These are phyloP conservation scores for Saturnispora hagleri DNA, from an alignment of 805 yeast species.

Conservation along the genomic window DNA sequence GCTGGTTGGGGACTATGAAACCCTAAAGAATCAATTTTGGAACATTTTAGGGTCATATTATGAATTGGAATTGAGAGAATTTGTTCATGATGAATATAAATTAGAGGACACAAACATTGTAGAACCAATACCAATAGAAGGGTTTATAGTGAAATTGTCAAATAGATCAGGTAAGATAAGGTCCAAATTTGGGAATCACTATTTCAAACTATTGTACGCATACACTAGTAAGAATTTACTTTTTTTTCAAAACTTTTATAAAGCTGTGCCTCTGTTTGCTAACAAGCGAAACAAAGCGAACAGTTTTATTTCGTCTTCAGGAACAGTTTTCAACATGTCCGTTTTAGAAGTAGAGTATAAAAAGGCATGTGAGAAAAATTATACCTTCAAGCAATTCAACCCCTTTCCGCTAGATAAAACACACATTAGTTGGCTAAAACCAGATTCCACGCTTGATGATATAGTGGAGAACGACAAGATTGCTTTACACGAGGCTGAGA, in stretches of 20 bases:
- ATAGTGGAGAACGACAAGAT: conserved; percentile 41
- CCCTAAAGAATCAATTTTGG: conserved; percentile 35
- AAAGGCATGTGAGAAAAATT: conserved; percentile 4
- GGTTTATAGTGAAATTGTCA: conserved; percentile 56
- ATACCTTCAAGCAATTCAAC: conserved; percentile 33
- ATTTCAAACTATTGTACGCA: conserved; percentile 52
- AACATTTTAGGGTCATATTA: conserved; percentile 36
- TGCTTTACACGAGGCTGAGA: conserved; percentile 57
- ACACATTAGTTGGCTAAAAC: conserved; percentile 57
- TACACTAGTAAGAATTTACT: conserved; percentile 54
- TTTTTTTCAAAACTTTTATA: conserved; percentile 43
- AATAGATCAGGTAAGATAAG: conserved; percentile 36
- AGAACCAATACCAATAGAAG: conserved; percentile 77
- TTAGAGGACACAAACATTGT: conserved; percentile 20
- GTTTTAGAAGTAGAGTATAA: conserved; percentile 14
- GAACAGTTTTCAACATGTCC: conserved; percentile 23
- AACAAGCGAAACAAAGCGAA: background rate
- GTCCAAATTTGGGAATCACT: conserved; percentile 26
- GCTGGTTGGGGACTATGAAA: conserved; percentile 39
- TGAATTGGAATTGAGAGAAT: conserved; percentile 52
- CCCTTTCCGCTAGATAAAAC: conserved; percentile 46
- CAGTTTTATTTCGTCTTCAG: conserved; percentile 27
- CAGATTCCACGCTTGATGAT: conserved; percentile 27
- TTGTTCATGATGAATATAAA: conserved; percentile 31
- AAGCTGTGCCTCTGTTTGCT: conserved; percentile 52